Evolutionary conservation across 345 rosid species (phyloP).

Genomic region (Syzygium grande): DNA sequence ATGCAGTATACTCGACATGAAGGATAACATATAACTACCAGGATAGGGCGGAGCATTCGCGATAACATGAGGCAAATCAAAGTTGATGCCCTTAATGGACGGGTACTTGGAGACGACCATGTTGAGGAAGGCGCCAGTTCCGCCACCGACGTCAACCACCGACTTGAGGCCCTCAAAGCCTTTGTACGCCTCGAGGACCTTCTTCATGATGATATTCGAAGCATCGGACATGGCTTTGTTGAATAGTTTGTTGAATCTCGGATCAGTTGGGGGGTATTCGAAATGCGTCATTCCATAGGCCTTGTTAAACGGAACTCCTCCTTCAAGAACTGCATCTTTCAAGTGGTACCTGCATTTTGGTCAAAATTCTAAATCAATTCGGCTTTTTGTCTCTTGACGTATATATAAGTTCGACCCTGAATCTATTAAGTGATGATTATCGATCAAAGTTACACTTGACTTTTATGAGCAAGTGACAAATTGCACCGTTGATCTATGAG

Average conservation of each 20-base stretch:
- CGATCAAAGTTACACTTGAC: not conserved
- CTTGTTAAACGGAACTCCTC: slow-evolving; percentile 4
- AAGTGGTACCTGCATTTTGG: not conserved
- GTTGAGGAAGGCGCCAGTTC: not conserved
- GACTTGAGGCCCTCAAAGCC: slow-evolving; percentile 7
- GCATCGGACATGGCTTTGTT: not conserved
- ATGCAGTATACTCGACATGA: too few species aligned
- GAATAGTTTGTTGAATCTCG: not conserved
- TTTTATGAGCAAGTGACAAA: not conserved
- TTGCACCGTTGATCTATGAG: not conserved
- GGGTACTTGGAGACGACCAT: too few species aligned
- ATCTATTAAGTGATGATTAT: not conserved
- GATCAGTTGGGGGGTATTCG: not conserved
- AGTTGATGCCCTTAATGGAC: not conserved
- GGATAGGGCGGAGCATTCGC: slow-evolving; percentile 2
- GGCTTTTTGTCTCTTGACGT: not conserved
- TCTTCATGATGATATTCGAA: not conserved
- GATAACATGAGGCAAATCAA: slow-evolving; percentile 6
- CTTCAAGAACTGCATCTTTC: slow-evolving; percentile 9
- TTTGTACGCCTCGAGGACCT: slow-evolving; percentile 2
- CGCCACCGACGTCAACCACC: not conserved
- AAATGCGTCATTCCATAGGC: slow-evolving; percentile 1
- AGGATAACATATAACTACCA: not conserved
- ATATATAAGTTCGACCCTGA: not conserved
- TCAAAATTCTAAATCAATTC: too few species aligned